These are phyloP conservation scores for Plasmopara halstedii DNA, from an alignment of 352 stramenopile species.

Conservation along the genomic window DNA sequence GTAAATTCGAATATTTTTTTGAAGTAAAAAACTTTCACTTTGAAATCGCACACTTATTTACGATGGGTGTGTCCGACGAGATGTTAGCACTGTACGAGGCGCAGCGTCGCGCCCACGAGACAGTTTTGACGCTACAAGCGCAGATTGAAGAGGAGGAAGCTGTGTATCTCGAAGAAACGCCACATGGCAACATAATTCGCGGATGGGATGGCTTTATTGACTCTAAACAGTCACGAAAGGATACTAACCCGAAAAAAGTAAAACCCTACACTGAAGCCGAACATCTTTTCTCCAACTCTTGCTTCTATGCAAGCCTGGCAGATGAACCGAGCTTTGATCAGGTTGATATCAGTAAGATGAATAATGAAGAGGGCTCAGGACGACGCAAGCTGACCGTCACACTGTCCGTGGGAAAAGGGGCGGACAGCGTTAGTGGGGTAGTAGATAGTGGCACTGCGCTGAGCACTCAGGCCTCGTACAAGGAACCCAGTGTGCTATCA, in stretches of 20 bases:
- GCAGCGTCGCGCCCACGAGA: slow-evolving; percentile 65
- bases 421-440: slow-evolving; percentile 5
- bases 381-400: slow-evolving; percentile 42
- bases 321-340: slow-evolving; percentile 45
- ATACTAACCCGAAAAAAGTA: slow-evolving; percentile 69
- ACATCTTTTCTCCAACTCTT: slow-evolving; percentile 74
- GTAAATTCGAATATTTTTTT: too few species aligned
- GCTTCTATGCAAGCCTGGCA: slow-evolving; percentile 49
- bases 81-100: slow-evolving; percentile 65
- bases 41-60: not conserved
- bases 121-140: slow-evolving; percentile 50
- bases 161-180: slow-evolving; percentile 74
- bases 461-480: slow-evolving; percentile 4
- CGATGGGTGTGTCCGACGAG: slow-evolving; percentile 41
- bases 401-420: slow-evolving; percentile 26
- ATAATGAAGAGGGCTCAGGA: slow-evolving; percentile 23
- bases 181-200: slow-evolving; percentile 82
- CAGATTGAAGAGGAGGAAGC: slow-evolving; percentile 79
- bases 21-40: too few species aligned
- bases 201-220: slow-evolving; percentile 85
- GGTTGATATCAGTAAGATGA: slow-evolving; percentile 37
- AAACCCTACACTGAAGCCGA: slow-evolving; percentile 72
- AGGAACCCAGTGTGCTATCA: slow-evolving; percentile 23
- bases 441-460: slow-evolving; percentile 5
- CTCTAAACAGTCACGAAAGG: slow-evolving; percentile 68